These are phyloP conservation scores for Auricularia heimuer DNA, from an alignment of 768 basidiomycete genomes.

Conservation along the genomic window DNA sequence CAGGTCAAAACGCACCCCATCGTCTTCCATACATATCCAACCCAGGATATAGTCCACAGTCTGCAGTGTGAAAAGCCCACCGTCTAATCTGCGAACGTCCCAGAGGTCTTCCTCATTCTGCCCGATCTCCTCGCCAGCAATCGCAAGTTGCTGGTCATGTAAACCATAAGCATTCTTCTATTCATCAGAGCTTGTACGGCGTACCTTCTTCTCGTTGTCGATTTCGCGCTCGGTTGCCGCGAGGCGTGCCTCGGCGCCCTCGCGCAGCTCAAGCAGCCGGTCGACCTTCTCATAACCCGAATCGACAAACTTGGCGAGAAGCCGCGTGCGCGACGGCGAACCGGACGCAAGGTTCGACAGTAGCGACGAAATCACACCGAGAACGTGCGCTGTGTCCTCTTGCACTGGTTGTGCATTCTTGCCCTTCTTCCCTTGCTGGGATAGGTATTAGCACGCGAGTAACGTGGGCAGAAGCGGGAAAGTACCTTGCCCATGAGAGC, in stretches of 20 bases:
- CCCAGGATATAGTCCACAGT: conserved; percentile 89
- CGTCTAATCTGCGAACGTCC: conserved; percentile 82
- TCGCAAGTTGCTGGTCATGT: conserved; percentile 36
- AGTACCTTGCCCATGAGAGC: conserved; percentile 77
- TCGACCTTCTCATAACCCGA: conserved; percentile 89
- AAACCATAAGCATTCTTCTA: conserved; percentile 1
- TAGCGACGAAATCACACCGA: conserved; percentile 82
- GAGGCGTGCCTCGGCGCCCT: conserved; percentile 53
- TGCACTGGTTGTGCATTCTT: conserved; percentile 38
- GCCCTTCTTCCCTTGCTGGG: conserved; percentile 48
- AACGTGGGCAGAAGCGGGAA: too few relatives aligned
- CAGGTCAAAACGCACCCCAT: conserved; percentile 57
- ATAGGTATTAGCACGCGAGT: too few relatives aligned
- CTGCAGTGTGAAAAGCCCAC: conserved; percentile 81
- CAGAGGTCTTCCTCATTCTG: conserved; percentile 61
- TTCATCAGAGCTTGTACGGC: conserved; percentile 3
- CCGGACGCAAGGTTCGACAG: conserved; percentile 83
- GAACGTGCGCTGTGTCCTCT: conserved; percentile 79
- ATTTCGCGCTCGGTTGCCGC: conserved; percentile 56
- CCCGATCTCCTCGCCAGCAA: conserved; percentile 46
- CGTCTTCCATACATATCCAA: conserved; percentile 97
- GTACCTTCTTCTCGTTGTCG: conserved; percentile 54
- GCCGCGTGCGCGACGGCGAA: conserved; percentile 64
- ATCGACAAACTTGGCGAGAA: conserved; percentile 92
- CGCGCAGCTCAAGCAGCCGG: conserved; percentile 80